Percentiles rank a stretch among this genome's conserved stretches.
These are phyloP conservation scores for Rhodotorula sp. DNA, from an alignment of 1,284 basidiomycete species.

Conservation along the genomic window DNA sequence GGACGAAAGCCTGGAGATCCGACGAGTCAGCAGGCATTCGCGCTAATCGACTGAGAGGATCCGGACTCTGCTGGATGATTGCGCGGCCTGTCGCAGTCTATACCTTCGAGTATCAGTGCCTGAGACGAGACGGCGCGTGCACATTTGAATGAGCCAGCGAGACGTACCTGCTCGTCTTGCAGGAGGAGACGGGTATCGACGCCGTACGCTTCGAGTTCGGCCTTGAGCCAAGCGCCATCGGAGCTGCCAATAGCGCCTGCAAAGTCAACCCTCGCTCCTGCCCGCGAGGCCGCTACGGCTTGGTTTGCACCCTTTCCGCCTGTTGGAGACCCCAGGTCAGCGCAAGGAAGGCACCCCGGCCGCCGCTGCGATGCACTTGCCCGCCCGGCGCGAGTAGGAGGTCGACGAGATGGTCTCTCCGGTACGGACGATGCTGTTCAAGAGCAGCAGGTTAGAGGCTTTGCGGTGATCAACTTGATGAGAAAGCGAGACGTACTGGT, in stretches of 20 bases:
- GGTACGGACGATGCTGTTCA: slow-evolving; percentile 47
- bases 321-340: background rate
- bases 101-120: slow-evolving; percentile 44
- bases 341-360: background rate
- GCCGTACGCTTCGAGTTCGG: slow-evolving; percentile 46
- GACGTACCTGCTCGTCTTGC: slow-evolving; percentile 44
- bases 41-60: too few relatives aligned
- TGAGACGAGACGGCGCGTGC: background rate
- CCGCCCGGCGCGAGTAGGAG: slow-evolving; percentile 48
- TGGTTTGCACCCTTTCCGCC: slow-evolving; percentile 58
- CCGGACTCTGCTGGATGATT: slow-evolving; percentile 50
- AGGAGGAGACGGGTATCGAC: slow-evolving; percentile 47
- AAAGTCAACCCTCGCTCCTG: slow-evolving; percentile 50
- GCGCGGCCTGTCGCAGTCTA: slow-evolving; percentile 52
- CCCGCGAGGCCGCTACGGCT: slow-evolving; percentile 51
- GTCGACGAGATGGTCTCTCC: slow-evolving; percentile 56
- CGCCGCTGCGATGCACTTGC: background rate
- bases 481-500: background rate
- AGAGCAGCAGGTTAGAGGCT: background rate
- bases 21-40: too few relatives aligned
- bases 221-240: slow-evolving; percentile 51
- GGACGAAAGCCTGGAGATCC: slow-evolving; percentile 39
- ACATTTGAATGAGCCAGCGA: background rate
- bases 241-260: slow-evolving; percentile 49
- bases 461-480: background rate